Base-by-base conservation (phyloP, 352 stramenopile species). In the Phytophthora aleatoria region DNA sequence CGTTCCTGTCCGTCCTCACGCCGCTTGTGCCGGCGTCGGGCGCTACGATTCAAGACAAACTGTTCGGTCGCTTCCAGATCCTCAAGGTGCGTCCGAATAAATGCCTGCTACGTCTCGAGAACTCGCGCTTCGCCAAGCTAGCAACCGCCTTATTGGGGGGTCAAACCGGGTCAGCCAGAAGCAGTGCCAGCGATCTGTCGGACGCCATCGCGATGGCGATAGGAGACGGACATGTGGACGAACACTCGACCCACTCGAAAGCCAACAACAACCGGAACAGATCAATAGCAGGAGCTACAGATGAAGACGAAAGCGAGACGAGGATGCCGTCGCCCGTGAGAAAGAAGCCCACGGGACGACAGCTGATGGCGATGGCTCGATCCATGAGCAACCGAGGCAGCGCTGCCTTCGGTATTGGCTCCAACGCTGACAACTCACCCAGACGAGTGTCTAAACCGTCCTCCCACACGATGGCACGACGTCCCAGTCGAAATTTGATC, bases 1-100 rank as follows among this genome's bases (percentile, higher is more conserved):
- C 78, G 8, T 95, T 89, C 60, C 41, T 91, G 13, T 39, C 53
- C 7, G 44, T 77, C 20, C 67, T 91, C 7, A 35, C 57, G 30
- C 81, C 81, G 3, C 59, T 83, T 3, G 69, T 87, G 1, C 79
- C 81, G 33, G 50, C 62, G n/a, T 82, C 63, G 2, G 77, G 77
- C 3, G 65, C 86, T 2, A 57, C 61, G 1, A 71, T 93, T 3
- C 85, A 95, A 63, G 84, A 95, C 69, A 89, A 85, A 42, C 61
- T 95, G 13, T 89, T 83, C 30, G 86, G 86, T 2, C 50, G 63
- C 20, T 92, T 93, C 67, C 69, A 84, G 44, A 71, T 90, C 45
- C 87, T 95, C 57, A 57, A 73, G 12, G 78, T 95, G 26, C 70
- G 75, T 31, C 57, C 73, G 11, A 72, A 74, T 5, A 95, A 95